Percentiles rank a stretch among this genome's conserved stretches.
phyloP scores from a whole-genome alignment of 2,329 filamentous ascomycete genomes.

The Waltergamsia citrina region DNA sequence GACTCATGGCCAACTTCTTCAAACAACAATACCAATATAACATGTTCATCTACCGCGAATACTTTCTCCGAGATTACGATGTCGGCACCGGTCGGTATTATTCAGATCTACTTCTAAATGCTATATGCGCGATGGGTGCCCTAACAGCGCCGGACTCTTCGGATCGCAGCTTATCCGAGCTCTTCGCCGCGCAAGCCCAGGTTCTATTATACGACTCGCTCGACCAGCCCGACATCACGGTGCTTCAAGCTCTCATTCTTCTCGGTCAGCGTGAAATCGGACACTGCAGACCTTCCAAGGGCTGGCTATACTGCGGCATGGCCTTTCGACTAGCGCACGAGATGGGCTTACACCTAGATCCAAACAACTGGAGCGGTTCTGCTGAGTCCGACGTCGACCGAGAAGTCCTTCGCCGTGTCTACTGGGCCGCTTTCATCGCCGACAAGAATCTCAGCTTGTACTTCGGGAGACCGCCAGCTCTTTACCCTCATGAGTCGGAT shows the following conservation, averaged over 20 bases:
- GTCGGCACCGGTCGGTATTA: slow-evolving; percentile 35
- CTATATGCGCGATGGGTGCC: slow-evolving; percentile 38
- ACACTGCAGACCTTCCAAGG: slow-evolving; percentile 34
- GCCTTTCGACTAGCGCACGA: slow-evolving; percentile 39
- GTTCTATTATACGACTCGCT: slow-evolving; percentile 32
- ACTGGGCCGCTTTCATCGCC: slow-evolving; percentile 39
- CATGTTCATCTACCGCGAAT: slow-evolving; percentile 41
- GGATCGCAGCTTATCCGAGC: slow-evolving; percentile 23
- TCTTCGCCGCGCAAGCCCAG: slow-evolving; percentile 34
- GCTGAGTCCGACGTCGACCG: slow-evolving; percentile 25
- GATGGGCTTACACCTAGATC: slow-evolving; percentile 42
- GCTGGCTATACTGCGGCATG: slow-evolving; percentile 43
- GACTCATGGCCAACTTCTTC: slow-evolving; percentile 38
- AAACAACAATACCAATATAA: slow-evolving; percentile 36
- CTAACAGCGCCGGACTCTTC: slow-evolving; percentile 29
- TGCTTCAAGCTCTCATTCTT: slow-evolving; percentile 32
- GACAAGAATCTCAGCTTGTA: slow-evolving; percentile 42
- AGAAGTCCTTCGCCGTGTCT: slow-evolving; percentile 37
- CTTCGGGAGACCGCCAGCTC: slow-evolving; percentile 38
- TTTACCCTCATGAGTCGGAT: slow-evolving; percentile 38
- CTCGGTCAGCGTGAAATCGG: slow-evolving; percentile 38
- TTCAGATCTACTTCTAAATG: slow-evolving; percentile 36
- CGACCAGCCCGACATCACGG: slow-evolving; percentile 35
- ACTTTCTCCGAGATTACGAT: slow-evolving; percentile 39
- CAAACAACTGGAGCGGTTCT: slow-evolving; percentile 35